Percentiles rank a stretch among this genome's conserved stretches.
Conservation (phyloP, 148 eudicot genomes). For the Gaultheria prostrata region DNA sequence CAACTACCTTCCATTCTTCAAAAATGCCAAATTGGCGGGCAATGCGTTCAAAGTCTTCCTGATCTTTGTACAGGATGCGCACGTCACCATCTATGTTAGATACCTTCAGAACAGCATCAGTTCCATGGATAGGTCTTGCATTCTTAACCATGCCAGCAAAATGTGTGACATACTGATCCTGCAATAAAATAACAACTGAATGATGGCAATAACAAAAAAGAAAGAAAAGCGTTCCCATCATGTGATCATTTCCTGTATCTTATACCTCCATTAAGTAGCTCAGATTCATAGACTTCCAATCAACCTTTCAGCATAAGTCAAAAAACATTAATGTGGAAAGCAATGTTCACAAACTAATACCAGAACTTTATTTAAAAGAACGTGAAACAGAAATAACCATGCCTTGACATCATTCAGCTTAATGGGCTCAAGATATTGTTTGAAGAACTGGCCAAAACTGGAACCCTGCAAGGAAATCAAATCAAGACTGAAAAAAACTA, state of each 20-base stretch:
- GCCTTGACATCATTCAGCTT: constrained; percentile 84
- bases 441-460: constrained; percentile 92
- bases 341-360: neutral
- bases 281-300: constrained; percentile 92
- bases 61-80: constrained; percentile 67
- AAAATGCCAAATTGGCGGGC: constrained; percentile 91
- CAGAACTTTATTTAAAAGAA: neutral
- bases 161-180: constrained; percentile 73
- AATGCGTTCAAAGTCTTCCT: constrained; percentile 65
- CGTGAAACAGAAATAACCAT: constrained; percentile 25
- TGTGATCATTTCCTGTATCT: neutral
- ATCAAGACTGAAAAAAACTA: neutral
- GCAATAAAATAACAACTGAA: constrained; percentile 7
- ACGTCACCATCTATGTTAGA: constrained; percentile 70
- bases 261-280: constrained; percentile 91
- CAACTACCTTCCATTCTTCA: constrained; percentile 95
- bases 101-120: constrained; percentile 55
- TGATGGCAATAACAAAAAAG: neutral
- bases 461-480: constrained; percentile 65
- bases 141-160: constrained; percentile 70
- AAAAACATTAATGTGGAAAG: constrained; percentile 1
- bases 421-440: constrained; percentile 91
- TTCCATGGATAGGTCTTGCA: constrained; percentile 58
- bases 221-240: neutral
- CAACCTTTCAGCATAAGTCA: constrained; percentile 52